Evolutionary conservation across 257 asterid genomes (phyloP).

Genomic region (Euphrasia confusa): DNA sequence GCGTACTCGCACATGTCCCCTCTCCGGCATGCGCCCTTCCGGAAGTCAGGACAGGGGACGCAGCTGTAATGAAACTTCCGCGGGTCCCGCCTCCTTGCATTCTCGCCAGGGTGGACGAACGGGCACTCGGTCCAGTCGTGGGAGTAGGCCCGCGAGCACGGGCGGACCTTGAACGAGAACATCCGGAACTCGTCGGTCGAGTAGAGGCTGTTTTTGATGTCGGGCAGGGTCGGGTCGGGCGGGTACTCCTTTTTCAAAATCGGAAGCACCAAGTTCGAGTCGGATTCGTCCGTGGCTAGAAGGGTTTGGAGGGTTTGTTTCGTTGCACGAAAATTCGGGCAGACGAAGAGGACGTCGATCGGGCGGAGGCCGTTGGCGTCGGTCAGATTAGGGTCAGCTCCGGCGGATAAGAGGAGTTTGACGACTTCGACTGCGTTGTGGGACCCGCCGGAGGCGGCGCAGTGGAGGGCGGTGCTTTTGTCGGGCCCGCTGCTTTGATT

Average conservation of each 20-base stretch:
- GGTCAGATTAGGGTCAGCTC: conserved; percentile 53
- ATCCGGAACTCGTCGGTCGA: conserved; percentile 81
- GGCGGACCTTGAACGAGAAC: conserved; percentile 79
- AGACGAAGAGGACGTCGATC: conserved; percentile 40
- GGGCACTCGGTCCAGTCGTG: conserved; percentile 99
- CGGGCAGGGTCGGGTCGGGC: conserved; percentile 74
- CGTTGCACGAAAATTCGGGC: conserved; percentile 40
- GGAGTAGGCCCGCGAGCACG: conserved; percentile 84
- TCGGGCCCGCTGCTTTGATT: conserved; percentile 54
- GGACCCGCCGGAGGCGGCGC: conserved; percentile 82
- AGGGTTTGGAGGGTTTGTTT: conserved; percentile 47
- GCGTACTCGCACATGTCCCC: conserved; percentile 89
- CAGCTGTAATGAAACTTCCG: conserved; percentile 77
- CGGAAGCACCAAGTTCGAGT: conserved; percentile 41
- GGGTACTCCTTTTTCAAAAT: conserved; percentile 68
- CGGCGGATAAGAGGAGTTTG: conserved; percentile 55
- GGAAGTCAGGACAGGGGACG: conserved; percentile 81
- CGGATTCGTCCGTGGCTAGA: conserved; percentile 37
- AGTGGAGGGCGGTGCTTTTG: conserved; percentile 69
- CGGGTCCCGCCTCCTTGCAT: conserved; percentile 83
- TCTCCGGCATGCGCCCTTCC: conserved; percentile 75
- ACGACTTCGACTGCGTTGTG: conserved; percentile 38
- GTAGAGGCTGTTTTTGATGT: conserved; percentile 75
- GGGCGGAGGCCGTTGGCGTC: conserved; percentile 66
- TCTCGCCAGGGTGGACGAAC: conserved; percentile 88